Conservation (phyloP, 2,329 filamentous ascomycete species). For the Ophiostoma ips region DNA sequence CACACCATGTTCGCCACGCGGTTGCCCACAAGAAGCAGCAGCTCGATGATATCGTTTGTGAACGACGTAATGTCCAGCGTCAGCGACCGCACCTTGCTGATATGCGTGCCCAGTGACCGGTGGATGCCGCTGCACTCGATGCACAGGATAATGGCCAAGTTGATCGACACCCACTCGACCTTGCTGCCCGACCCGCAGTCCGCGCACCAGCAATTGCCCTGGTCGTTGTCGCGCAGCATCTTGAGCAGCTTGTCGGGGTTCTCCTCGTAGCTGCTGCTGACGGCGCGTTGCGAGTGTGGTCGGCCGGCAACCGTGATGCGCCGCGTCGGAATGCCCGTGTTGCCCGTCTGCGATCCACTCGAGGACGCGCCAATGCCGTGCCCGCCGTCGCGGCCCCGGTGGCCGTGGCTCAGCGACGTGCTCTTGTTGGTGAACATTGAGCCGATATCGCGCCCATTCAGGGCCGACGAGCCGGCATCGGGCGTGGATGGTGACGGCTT, state of each 20-base stretch:
- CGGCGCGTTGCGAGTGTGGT: slow-evolving; percentile 49
- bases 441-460: slow-evolving; percentile 71
- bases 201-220: slow-evolving; percentile 86
- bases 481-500: slow-evolving; percentile 27
- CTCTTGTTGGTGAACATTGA: slow-evolving; percentile 89
- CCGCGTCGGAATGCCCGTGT: slow-evolving; percentile 52
- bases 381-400: slow-evolving; percentile 16
- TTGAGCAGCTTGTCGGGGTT: slow-evolving; percentile 77
- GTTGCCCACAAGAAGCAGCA: slow-evolving; percentile 83
- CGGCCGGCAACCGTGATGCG: slow-evolving; percentile 86
- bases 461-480: slow-evolving; percentile 30
- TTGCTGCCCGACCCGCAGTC: slow-evolving; percentile 86
- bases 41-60: slow-evolving; percentile 90
- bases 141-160: slow-evolving; percentile 87
- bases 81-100: slow-evolving; percentile 90
- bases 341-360: slow-evolving; percentile 27
- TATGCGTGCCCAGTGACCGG: slow-evolving; percentile 88
- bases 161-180: slow-evolving; percentile 98
- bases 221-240: slow-evolving; percentile 74
- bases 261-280: slow-evolving; percentile 63
- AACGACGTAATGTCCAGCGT: slow-evolving; percentile 94
- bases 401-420: slow-evolving; percentile 47
- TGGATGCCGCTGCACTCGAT: slow-evolving; percentile 98
- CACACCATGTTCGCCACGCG: slow-evolving; percentile 92
- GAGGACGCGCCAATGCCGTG: slow-evolving; percentile 13